Evolutionary conservation across 345 rosid genomes (phyloP), one percentile per base, ranked within the genome.

Genomic region (Turritis glabra): DNA sequence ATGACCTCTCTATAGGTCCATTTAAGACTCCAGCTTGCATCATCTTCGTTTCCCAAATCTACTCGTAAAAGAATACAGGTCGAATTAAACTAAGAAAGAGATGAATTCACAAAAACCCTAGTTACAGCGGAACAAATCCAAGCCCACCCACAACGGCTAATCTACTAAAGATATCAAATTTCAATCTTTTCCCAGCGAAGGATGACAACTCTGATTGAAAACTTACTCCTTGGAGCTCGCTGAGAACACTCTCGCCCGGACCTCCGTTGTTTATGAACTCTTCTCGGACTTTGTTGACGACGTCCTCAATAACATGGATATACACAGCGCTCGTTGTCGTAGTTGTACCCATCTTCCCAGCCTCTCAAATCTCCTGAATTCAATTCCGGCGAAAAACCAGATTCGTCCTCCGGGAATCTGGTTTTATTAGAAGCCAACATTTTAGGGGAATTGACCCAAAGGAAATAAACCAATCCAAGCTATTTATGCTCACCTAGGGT

Each of bases 41-140:
- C 99, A 96, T 89, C 83, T 96, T 96, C 83, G 80, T 64, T 79
- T 90, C 98, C 99, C 99, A 96, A 61, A 90, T 81, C 99, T 92
- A 76, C 29, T 46, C 67, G 63, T 38, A 47, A 38, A 25, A 5
- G n/a, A 27, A 40, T 46, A 67, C 48, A 40, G 60, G 41, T 73
- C 32, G 21, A 58, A 10, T 40, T 44, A 15, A 68, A 5, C 11
- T 3, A 30, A 32, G n/a, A n/a, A 67, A 35, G 61, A 37, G 18
- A 48, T 40, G 7, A 66, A 54, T 4, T 21, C 50, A 30, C 47
- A 53, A 71, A 86, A 84, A 84, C 88, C 87, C 79, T 82, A 51
- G 59, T 47, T 32, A 13, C 46, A 55, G 7, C 54, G 69, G 85
- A 80, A 75, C 84, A 85, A 80, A 72, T 47, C 67, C 38, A 51